Evolutionary conservation across 1,139 yeast species (phyloP).

Genomic region (Candida sanyaensis): DNA sequence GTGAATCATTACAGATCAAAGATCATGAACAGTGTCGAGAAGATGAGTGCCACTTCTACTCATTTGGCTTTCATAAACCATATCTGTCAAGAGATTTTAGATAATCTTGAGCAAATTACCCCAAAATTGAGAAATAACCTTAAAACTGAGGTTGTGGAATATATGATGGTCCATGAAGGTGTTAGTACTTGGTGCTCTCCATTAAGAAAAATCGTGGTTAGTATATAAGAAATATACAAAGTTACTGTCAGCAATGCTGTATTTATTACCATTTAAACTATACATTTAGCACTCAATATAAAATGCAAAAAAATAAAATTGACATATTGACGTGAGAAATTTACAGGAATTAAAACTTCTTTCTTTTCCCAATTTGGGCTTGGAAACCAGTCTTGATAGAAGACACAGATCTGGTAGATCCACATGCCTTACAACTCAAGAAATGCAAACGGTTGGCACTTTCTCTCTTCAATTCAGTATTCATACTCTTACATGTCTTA

Average conservation of each 20-base stretch:
- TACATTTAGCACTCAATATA: constrained; percentile 10
- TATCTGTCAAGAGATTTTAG: constrained; percentile 12
- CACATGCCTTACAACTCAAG: constrained; percentile 97
- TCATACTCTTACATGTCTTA: constrained; percentile 97
- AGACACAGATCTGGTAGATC: constrained; percentile 94
- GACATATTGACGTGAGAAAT: not conserved
- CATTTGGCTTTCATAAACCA: constrained; percentile 22
- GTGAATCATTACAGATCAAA: constrained; percentile 36
- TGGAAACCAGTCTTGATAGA: constrained; percentile 99
- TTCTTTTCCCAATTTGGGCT: constrained; percentile 86
- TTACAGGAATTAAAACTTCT: constrained; percentile 38
- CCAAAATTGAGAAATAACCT: constrained; percentile 10
- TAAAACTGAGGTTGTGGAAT: constrained; percentile 36
- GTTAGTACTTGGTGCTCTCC: constrained; percentile 60
- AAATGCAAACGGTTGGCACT: constrained; percentile 94
- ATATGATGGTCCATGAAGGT: constrained; percentile 54
- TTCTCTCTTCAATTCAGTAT: constrained; percentile 94
- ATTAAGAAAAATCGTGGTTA: constrained; percentile 43
- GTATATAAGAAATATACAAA: constrained; percentile 4
- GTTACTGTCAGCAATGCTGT: not conserved
- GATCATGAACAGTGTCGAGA: constrained; percentile 20
- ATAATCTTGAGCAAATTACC: not conserved
- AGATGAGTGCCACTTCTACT: constrained; percentile 10
- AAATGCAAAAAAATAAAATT: constrained; percentile 4
- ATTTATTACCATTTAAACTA: constrained; percentile 8